Percentiles rank a stretch among this genome's conserved stretches.
Evolutionary conservation across 2,329 filamentous ascomycete species (phyloP).

Genomic region (Pseudogymnoascus sp.): DNA sequence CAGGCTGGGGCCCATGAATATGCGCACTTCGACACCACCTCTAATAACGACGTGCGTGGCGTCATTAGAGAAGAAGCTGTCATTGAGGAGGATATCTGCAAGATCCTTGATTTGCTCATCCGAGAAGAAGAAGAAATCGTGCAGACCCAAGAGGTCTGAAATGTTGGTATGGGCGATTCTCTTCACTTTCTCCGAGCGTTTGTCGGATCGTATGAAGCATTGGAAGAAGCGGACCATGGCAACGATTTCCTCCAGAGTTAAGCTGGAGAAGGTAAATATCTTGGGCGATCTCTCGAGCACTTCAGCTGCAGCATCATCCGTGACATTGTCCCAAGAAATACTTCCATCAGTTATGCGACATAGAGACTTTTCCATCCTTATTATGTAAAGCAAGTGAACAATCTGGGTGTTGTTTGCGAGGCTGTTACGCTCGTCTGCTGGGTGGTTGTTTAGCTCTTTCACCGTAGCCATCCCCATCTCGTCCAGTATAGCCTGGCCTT

Average conservation of each 20-base stretch:
- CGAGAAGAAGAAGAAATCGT: constrained; percentile 24
- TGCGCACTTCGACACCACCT: neutral
- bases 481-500: constrained; percentile 31
- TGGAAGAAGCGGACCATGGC: neutral
- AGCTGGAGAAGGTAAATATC: neutral
- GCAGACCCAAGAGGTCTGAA: neutral
- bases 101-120: constrained; percentile 30
- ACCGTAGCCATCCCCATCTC: constrained; percentile 25
- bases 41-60: neutral
- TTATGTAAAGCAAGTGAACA: neutral
- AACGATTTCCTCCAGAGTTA: neutral
- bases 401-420: neutral
- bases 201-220: neutral
- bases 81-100: neutral
- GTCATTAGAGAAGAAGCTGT: neutral
- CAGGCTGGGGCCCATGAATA: neutral
- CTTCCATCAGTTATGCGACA: neutral
- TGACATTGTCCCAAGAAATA: neutral
- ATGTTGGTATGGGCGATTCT: neutral
- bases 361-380: neutral
- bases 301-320: neutral
- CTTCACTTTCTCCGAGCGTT: neutral
- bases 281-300: neutral
- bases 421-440: neutral
- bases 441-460: constrained; percentile 13